Base-by-base conservation (phyloP, 2,329 filamentous ascomycete species). In the Ceratocystis colombiana region DNA sequence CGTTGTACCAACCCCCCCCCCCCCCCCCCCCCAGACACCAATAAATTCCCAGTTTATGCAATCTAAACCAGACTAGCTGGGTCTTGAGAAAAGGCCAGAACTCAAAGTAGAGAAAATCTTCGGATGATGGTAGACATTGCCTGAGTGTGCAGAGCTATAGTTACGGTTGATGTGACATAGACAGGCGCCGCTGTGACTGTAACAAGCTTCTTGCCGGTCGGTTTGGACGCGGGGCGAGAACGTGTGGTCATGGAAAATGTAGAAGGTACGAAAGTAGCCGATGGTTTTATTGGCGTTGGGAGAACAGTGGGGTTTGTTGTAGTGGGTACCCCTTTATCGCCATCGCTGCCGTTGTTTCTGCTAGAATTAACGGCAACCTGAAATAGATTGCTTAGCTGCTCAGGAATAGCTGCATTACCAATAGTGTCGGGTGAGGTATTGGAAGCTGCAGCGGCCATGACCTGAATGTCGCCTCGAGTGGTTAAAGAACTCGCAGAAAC, bases 351-450 rank as follows among this genome's bases (percentile, higher is more conserved):
- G 15, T 57, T 57, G 15, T 33, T 15, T 8, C 20, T 17, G 28
- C 50, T 59, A 25, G 22, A 30, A 15, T 7, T 15, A 5, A 44
- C 73, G 44, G 74, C 70, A 65, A 83, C 78, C 64, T 78, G 73
- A 70, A 78, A 82, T 71, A 76, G 75, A 68, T 74, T 76, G 44
- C 69, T 68, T 72, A 82, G 77, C 73, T 82, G 79, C 3, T 71
- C 71, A 67, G 76, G 71, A 68, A 82, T 77, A 57, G 77, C 80
- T 30, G 75, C 76, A 65, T 71, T 73, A 71, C 77, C 77, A 65
- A 78, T 73, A 70, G 79, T 73, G 67, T 77, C 75, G 8, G 66
- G 66, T 15, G 46, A 41, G 12, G 37, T 55, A 55, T 64, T 67
- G 12, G 61, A 33, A 6, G 61, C 46, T 25, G 53, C 64, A 22